A percentile compares a stretch with the other conserved stretches of the same genome.
Evolutionary conservation across 371 early-diverging fungal species (phyloP).

Genomic region (Saksenaea vasiformis): DNA sequence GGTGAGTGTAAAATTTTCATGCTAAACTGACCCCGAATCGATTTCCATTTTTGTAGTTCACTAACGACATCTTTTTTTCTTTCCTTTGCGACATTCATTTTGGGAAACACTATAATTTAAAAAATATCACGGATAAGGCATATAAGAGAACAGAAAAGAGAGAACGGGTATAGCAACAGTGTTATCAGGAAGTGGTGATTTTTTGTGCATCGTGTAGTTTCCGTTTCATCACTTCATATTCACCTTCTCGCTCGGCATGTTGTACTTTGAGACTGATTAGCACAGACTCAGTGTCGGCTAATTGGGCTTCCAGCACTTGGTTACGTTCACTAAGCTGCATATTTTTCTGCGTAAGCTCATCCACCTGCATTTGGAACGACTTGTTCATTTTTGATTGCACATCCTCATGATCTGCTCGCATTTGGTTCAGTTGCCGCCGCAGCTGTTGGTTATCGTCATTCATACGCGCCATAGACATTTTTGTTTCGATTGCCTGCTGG

Average conservation of each 20-base stretch:
- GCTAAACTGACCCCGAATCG: too few relatives aligned
- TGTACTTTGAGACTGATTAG: constrained; percentile 64
- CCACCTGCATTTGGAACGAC: constrained; percentile 38
- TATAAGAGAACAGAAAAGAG: background rate
- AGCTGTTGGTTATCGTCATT: constrained; percentile 60
- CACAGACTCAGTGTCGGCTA: constrained; percentile 28
- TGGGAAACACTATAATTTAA: too few relatives aligned
- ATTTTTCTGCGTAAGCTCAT: constrained; percentile 56
- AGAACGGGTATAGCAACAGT: background rate
- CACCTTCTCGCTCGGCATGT: constrained; percentile 72
- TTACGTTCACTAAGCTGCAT: constrained; percentile 28
- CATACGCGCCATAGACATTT: constrained; percentile 55
- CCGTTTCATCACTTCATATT: constrained; percentile 52
- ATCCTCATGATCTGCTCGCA: constrained; percentile 41
- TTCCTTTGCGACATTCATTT: too few relatives aligned
- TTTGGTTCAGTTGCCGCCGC: constrained; percentile 44
- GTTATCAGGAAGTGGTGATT: background rate
- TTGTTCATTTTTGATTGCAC: constrained; percentile 44
- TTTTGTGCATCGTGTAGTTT: constrained; percentile 53
- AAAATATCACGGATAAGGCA: background rate
- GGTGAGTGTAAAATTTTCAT: too few relatives aligned
- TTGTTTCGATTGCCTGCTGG: constrained; percentile 53
- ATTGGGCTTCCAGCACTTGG: background rate
- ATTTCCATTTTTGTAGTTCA: too few relatives aligned
- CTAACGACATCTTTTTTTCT: too few relatives aligned